phyloP scores from a whole-genome alignment of 1,284 basidiomycete species.

The Coniferiporia sulphurascens region DNA sequence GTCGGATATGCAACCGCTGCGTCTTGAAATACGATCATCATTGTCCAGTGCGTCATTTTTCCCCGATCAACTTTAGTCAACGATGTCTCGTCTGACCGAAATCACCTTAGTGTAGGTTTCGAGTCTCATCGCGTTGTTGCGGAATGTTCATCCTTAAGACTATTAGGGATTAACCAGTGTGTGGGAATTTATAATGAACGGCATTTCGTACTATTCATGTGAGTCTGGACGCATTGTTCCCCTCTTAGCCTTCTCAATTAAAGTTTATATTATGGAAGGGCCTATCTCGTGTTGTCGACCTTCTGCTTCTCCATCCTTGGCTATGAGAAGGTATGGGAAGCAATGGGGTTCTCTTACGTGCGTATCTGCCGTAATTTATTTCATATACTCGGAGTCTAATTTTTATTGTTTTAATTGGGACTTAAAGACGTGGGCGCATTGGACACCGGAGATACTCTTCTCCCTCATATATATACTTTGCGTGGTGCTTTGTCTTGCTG shows the following conservation, averaged over 20 bases:
- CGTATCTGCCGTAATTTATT: constrained; percentile 20
- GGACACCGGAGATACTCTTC: constrained; percentile 66
- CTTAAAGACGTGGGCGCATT: constrained; percentile 50
- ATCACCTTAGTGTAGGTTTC: constrained; percentile 16
- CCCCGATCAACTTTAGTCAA: constrained; percentile 5
- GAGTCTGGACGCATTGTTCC: constrained; percentile 24
- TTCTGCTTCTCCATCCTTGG: constrained; percentile 57
- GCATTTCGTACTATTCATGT: constrained; percentile 96
- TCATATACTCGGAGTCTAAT: background rate
- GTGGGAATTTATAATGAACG: constrained; percentile 94
- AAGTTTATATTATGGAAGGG: constrained; percentile 37
- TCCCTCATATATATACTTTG: constrained; percentile 77
- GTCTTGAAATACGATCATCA: constrained; percentile 95
- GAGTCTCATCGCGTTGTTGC: constrained; percentile 8
- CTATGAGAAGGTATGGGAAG: constrained; percentile 49
- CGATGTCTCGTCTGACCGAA: background rate
- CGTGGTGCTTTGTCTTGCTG: constrained; percentile 70
- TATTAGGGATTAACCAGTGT: constrained; percentile 92
- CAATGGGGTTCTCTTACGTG: constrained; percentile 48
- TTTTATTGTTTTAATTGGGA: constrained; percentile 21
- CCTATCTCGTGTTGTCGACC: constrained; percentile 65
- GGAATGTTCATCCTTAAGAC: background rate
- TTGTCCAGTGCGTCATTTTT: constrained; percentile 64
- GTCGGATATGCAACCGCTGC: constrained; percentile 88
- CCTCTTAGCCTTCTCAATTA: too few species aligned